These are phyloP conservation scores for Gossypium lobatum DNA, from an alignment of 441 rosid genomes.

Conservation along the genomic window DNA sequence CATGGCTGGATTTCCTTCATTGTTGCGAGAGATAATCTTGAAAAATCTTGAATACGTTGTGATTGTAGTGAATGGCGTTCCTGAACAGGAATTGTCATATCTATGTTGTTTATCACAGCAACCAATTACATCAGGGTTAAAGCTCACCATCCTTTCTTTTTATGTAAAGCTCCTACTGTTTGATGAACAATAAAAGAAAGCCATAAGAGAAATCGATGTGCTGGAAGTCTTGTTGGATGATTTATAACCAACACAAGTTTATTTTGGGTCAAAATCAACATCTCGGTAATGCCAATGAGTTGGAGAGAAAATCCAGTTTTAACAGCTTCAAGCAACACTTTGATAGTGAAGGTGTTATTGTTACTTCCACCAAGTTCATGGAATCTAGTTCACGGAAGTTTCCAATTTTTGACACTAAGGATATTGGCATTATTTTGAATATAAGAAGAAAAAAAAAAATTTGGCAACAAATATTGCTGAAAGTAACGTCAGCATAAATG, in stretches of 20 bases:
- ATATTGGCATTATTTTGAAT: conserved; percentile 12
- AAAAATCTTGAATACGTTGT: conserved; percentile 44
- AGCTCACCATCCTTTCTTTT: conserved; percentile 87
- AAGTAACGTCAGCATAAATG: too few relatives aligned
- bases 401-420: conserved; percentile 82
- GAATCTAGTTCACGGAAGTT: conserved; percentile 24
- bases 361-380: conserved; percentile 68
- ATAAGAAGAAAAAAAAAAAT: too few relatives aligned
- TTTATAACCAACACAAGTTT: conserved; percentile 85
- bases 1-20: conserved; percentile 90
- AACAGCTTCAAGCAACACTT: conserved; percentile 83
- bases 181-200: conserved; percentile 97
- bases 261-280: conserved; percentile 67
- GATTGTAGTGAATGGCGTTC: conserved; percentile 85
- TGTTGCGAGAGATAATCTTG: conserved; percentile 88
- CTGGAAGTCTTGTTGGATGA: conserved; percentile 91
- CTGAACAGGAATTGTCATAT: conserved; percentile 96
- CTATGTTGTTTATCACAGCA: conserved; percentile 98
- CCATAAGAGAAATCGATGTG: conserved; percentile 93
- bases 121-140: conserved; percentile 76
- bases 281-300: conserved; percentile 34
- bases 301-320: conserved; percentile 16
- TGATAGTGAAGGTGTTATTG: conserved; percentile 69
- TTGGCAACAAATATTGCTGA: too few relatives aligned
- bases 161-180: conserved; percentile 91